A percentile compares a stretch with the other conserved stretches of the same genome.
Conservation (phyloP, 768 basidiomycete species). For the Mycena maculata region DNA sequence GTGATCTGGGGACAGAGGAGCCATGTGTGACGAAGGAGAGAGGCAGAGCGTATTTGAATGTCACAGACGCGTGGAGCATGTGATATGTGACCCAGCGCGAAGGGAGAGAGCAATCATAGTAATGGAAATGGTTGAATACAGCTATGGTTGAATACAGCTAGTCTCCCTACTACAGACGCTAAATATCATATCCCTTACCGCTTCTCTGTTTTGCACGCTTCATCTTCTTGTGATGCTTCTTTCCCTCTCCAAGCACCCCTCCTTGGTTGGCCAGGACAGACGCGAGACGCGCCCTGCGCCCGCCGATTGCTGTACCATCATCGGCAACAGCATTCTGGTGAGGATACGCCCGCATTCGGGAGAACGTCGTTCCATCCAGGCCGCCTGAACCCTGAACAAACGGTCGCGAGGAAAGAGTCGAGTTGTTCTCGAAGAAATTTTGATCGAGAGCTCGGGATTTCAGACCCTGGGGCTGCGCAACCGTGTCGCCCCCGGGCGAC, state of each 20-base stretch:
- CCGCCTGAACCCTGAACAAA: constrained; percentile 67
- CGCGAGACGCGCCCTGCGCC: constrained; percentile 55
- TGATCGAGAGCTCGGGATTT: constrained; percentile 81
- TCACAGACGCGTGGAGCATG: background rate
- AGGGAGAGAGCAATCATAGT: too few species aligned
- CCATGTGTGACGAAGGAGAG: background rate
- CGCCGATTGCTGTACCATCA: constrained; percentile 75
- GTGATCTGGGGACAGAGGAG: background rate
- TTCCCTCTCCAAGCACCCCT: constrained; percentile 55
- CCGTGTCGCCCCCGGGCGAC: constrained; percentile 36
- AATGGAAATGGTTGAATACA: too few species aligned
- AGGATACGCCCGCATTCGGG: constrained; percentile 76
- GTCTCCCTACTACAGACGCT: too few species aligned
- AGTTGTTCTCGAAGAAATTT: constrained; percentile 80
- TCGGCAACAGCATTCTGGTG: constrained; percentile 86
- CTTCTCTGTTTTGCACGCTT: constrained; percentile 89
- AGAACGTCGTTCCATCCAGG: constrained; percentile 68
- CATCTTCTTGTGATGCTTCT: constrained; percentile 89
- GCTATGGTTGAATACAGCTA: too few species aligned
- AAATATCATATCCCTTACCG: constrained; percentile 88
- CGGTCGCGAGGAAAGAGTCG: constrained; percentile 65
- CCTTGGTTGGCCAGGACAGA: constrained; percentile 55
- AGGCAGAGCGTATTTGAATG: too few species aligned
- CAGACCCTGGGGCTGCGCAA: constrained; percentile 50
- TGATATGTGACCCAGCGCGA: background rate